phyloP scores from a whole-genome alignment of 257 asterid species.

The Solanum pimpinellifolium region DNA sequence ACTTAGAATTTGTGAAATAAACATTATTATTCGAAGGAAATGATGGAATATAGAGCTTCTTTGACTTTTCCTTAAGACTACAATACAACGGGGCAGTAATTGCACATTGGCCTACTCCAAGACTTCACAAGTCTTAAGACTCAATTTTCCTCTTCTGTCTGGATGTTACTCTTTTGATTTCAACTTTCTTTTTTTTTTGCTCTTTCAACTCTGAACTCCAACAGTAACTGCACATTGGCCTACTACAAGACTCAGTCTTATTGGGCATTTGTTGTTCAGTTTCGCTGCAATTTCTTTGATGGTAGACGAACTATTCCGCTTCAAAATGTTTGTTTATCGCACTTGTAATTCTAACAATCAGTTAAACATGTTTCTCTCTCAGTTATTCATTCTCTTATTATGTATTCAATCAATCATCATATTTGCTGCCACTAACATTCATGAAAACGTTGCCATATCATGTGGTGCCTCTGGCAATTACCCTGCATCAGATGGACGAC shows the following conservation, averaged over 20 bases:
- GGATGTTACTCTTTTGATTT: no score
- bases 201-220: no score
- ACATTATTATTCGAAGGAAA: neutral
- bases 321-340: neutral
- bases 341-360: neutral
- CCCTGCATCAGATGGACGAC: slow-evolving; percentile 28
- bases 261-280: neutral
- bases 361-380: neutral
- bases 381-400: neutral
- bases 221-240: no score
- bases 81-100: neutral
- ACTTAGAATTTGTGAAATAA: no score
- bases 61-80: neutral
- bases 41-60: neutral
- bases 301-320: neutral
- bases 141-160: no score
- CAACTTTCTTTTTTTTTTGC: no score
- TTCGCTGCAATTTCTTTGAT: neutral
- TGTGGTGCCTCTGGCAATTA: slow-evolving; percentile 38
- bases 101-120: no score
- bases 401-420: neutral
- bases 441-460: slow-evolving; percentile 29
- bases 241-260: neutral
- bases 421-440: slow-evolving; percentile 8
- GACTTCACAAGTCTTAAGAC: no score